Conservation (phyloP, 1,139 yeast species). For the Pichia norvegensis region DNA sequence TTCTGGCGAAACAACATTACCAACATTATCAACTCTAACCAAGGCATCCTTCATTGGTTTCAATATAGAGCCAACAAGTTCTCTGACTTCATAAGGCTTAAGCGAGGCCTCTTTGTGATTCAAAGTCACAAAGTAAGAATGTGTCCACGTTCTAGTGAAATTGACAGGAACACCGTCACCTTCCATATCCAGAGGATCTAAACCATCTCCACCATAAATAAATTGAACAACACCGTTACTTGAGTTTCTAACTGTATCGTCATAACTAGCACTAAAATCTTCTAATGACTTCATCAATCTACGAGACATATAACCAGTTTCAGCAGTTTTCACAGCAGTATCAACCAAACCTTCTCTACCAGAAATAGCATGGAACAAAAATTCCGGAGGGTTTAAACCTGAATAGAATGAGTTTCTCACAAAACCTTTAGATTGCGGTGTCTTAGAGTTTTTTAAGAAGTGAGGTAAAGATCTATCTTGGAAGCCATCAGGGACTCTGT, state of each 20-base stretch:
- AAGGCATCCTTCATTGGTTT: conserved; percentile 53
- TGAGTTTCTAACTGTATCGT: conserved; percentile 90
- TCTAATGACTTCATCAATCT: conserved; percentile 97
- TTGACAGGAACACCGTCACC: conserved; percentile 97
- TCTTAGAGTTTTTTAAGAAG: conserved; percentile 89
- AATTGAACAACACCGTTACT: conserved; percentile 96
- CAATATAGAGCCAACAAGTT: conserved; percentile 48
- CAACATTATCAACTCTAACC: conserved; percentile 66
- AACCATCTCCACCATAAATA: conserved; percentile 97
- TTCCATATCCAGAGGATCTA: conserved; percentile 98
- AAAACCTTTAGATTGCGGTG: conserved; percentile 97
- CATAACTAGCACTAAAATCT: conserved; percentile 90
- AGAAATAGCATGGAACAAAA: conserved; percentile 95
- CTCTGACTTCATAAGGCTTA: conserved; percentile 62
- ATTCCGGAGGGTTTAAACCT: conserved; percentile 94
- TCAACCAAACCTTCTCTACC: conserved; percentile 99
- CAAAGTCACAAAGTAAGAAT: conserved; percentile 68
- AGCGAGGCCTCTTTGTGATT: conserved; percentile 48
- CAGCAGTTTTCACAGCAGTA: conserved; percentile 50
- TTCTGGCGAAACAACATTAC: conserved; percentile 42
- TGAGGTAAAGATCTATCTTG: conserved; percentile 98
- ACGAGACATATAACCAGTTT: conserved; percentile 98
- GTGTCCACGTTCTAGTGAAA: conserved; percentile 92
- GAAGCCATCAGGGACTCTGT: conserved; percentile 99
- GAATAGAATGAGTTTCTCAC: conserved; percentile 92